phyloP scores from a whole-genome alignment of 768 basidiomycete species.

The Tricholoma hemisulphureum region DNA sequence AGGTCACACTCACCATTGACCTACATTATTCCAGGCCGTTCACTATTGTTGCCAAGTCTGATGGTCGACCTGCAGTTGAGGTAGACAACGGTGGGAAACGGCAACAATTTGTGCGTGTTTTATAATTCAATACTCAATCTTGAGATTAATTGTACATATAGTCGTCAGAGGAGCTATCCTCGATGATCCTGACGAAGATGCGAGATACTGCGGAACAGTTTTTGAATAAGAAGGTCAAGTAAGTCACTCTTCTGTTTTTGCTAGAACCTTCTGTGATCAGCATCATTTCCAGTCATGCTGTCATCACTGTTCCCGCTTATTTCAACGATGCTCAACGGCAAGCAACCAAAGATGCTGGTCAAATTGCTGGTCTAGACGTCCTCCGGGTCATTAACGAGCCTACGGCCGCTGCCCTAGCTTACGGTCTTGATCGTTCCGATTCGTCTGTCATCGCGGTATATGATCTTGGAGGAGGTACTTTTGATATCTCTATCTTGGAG shows the following conservation, averaged over 20 bases:
- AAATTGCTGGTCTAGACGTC: conserved; percentile 96
- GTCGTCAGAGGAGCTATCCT: conserved; percentile 85
- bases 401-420: conserved; percentile 96
- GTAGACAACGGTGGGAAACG: conserved; percentile 85
- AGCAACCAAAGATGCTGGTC: conserved; percentile 97
- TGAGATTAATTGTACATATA: conserved; percentile 31
- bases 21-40: conserved; percentile 59
- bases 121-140: background rate
- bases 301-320: conserved; percentile 96
- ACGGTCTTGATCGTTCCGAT: conserved; percentile 88
- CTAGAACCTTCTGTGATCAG: conserved; percentile 1
- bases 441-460: conserved; percentile 94
- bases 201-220: conserved; percentile 93
- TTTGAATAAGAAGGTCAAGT: conserved; percentile 92
- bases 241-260: conserved; percentile 36
- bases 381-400: conserved; percentile 99
- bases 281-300: conserved; percentile 60
- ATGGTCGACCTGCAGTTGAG: conserved; percentile 77
- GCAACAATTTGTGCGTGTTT: conserved; percentile 66
- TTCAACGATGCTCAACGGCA: conserved; percentile 99
- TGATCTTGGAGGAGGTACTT: conserved; percentile 97
- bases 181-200: conserved; percentile 91
- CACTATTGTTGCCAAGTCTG: conserved; percentile 66
- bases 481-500: conserved; percentile 99
- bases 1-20: background rate